Percentiles rank a stretch among this genome's conserved stretches.
phyloP scores from a whole-genome alignment of 306 rosid genomes.

The Gynostemma pentaphyllum region DNA sequence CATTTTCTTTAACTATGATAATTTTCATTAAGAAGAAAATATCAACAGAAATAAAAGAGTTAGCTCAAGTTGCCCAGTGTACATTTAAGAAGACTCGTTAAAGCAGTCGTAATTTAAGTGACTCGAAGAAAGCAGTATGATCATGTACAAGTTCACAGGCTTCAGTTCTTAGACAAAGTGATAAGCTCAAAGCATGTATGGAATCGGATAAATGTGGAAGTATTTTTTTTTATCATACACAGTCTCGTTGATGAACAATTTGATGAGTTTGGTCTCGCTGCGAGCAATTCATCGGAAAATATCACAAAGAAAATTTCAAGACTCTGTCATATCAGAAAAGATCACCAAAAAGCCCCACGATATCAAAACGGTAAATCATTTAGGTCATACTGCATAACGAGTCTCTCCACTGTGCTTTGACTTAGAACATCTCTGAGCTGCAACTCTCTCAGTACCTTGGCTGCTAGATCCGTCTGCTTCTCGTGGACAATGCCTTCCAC shows the following conservation, averaged over 20 bases:
- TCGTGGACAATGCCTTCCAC: constrained; percentile 78
- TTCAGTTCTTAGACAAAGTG: neutral
- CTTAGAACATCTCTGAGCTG: constrained; percentile 37
- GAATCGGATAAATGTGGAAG: neutral
- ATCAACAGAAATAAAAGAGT: neutral
- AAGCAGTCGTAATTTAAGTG: neutral
- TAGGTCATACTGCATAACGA: constrained; percentile 57
- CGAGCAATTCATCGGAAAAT: neutral
- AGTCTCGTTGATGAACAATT: neutral
- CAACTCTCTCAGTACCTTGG: constrained; percentile 48
- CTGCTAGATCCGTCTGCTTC: constrained; percentile 52
- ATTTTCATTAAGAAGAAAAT: neutral
- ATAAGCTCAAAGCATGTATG: neutral
- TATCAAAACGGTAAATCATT: constrained; percentile 21
- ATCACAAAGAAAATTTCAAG: no score
- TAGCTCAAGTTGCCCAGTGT: neutral
- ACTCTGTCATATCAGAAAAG: no score
- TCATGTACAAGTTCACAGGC: constrained; percentile 7
- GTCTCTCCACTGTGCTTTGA: constrained; percentile 57
- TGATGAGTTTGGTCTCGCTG: neutral
- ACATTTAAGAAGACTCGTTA: neutral
- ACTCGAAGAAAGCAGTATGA: neutral
- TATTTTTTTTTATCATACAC: neutral
- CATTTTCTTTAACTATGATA: neutral
- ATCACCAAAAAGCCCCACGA: no score